Evolutionary conservation across 352 stramenopile species (phyloP).

Genomic region (Phytopythium boreale): DNA sequence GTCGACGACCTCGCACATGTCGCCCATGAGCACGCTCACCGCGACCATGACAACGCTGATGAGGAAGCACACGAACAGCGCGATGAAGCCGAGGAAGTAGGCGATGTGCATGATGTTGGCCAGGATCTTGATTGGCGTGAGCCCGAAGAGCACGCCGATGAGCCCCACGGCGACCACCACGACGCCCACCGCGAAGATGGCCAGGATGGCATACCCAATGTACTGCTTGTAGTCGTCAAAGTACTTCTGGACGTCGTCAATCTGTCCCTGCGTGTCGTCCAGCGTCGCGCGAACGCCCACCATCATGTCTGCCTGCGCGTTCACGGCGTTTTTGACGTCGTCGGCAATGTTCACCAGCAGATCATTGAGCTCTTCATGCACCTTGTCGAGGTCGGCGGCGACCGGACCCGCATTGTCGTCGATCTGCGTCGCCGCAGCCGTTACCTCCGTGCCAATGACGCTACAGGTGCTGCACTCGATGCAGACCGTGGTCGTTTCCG

Average conservation of each 20-base stretch:
- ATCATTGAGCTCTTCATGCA: conserved; percentile 29
- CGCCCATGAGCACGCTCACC: conserved; percentile 50
- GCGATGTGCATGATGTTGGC: conserved; percentile 74
- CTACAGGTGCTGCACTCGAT: conserved; percentile 31
- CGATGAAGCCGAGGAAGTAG: conserved; percentile 68
- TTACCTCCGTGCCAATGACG: conserved; percentile 33
- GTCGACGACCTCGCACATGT: conserved; percentile 52
- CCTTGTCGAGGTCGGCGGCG: conserved; percentile 25
- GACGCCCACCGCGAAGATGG: conserved; percentile 50
- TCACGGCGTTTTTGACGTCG: conserved; percentile 34
- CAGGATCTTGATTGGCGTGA: conserved; percentile 55
- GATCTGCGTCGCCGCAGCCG: conserved; percentile 27
- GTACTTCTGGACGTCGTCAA: conserved; percentile 27
- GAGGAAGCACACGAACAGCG: conserved; percentile 60
- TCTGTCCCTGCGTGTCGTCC: conserved; percentile 21
- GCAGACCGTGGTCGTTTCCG: conserved; percentile 35
- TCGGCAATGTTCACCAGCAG: conserved; percentile 36
- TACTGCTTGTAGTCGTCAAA: conserved; percentile 43
- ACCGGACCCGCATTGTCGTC: conserved; percentile 29
- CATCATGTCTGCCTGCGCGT: conserved; percentile 26
- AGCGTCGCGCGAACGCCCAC: conserved; percentile 26
- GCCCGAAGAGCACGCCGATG: conserved; percentile 61
- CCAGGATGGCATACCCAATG: conserved; percentile 41
- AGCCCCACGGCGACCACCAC: conserved; percentile 52
- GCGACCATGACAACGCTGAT: conserved; percentile 52